These are phyloP conservation scores for Debaryomycetaceae sp. DNA, from an alignment of 1,139 yeast species.

Conservation along the genomic window DNA sequence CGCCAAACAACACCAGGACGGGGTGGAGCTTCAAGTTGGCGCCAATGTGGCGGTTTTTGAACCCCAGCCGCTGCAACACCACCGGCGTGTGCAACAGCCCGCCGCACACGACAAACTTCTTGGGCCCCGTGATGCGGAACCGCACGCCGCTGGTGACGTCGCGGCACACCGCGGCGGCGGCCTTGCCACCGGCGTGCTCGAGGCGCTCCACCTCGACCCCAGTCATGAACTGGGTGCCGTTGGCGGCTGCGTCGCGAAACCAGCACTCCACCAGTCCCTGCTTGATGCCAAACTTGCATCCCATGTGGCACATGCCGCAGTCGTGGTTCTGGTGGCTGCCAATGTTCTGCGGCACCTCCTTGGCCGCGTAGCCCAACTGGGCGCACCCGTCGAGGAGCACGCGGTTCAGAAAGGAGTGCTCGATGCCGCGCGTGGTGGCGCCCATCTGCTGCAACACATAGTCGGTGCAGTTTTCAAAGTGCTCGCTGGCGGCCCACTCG, in stretches of 20 bases:
- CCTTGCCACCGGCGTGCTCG: slow-evolving; percentile 38
- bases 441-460: slow-evolving; percentile 52
- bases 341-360: slow-evolving; percentile 45
- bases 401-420: slow-evolving; percentile 48
- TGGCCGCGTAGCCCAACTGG: slow-evolving; percentile 43
- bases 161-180: slow-evolving; percentile 39
- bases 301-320: slow-evolving; percentile 51
- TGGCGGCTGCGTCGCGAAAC: slow-evolving; percentile 48
- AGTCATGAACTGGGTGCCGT: slow-evolving; percentile 48
- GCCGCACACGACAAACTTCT: slow-evolving; percentile 42
- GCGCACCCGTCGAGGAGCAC: slow-evolving; percentile 43
- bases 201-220: slow-evolving; percentile 41
- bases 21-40: slow-evolving; percentile 54
- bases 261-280: slow-evolving; percentile 52
- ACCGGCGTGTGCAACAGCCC: slow-evolving; percentile 54
- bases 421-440: slow-evolving; percentile 34
- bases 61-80: slow-evolving; percentile 47
- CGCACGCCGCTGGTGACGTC: slow-evolving; percentile 23
- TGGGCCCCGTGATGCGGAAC: slow-evolving; percentile 43
- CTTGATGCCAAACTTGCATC: slow-evolving; percentile 53
- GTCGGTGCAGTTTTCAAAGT: slow-evolving; percentile 44
- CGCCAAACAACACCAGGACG: slow-evolving; percentile 38
- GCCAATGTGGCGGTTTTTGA: slow-evolving; percentile 53
- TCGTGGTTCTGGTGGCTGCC: slow-evolving; percentile 44
- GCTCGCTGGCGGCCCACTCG: slow-evolving; percentile 45